A percentile compares a stretch with the other conserved stretches of the same genome.
Evolutionary conservation across 225 moss, liverwort and hornwort species (phyloP).

Genomic region (Sphagnum contortum): DNA sequence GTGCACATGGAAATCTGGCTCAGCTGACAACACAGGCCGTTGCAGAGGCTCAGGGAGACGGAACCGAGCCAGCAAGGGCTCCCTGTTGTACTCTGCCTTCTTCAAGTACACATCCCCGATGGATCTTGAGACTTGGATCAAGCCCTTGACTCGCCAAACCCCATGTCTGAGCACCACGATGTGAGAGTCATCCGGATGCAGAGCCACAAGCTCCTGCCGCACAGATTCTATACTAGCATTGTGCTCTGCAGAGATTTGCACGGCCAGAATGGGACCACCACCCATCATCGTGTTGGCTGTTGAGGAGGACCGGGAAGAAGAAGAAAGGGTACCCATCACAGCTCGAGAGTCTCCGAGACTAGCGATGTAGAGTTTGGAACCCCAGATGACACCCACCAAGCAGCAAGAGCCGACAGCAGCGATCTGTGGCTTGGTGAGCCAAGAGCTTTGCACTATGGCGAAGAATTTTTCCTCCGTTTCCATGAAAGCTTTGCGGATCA

Average conservation of each 20-base stretch:
- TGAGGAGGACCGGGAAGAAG: constrained; percentile 6
- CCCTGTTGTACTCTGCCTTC: constrained; percentile 73
- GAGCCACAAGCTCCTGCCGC: constrained; percentile 65
- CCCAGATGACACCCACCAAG: constrained; percentile 71
- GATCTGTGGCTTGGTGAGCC: constrained; percentile 78
- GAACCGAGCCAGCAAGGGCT: constrained; percentile 79
- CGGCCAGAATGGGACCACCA: constrained; percentile 36
- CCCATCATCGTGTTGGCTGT: too few relatives aligned
- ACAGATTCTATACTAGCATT: constrained; percentile 88
- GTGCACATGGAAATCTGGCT: constrained; percentile 57
- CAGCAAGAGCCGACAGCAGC: constrained; percentile 93
- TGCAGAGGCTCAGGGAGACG: constrained; percentile 80
- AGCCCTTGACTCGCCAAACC: constrained; percentile 95
- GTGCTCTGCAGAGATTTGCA: constrained; percentile 75
- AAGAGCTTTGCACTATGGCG: constrained; percentile 51
- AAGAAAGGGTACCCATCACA: constrained; percentile 62
- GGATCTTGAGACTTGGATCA: constrained; percentile 93
- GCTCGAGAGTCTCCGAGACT: constrained; percentile 92
- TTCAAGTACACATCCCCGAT: constrained; percentile 94
- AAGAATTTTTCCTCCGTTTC: constrained; percentile 75
- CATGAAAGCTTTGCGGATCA: constrained; percentile 63
- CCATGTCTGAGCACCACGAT: constrained; percentile 94
- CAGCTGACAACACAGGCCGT: constrained; percentile 82
- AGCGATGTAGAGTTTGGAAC: constrained; percentile 75
- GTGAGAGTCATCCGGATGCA: constrained; percentile 84